Evolutionary conservation across 2,329 filamentous ascomycete genomes (phyloP).

Genomic region (Ophiostoma ulmi): DNA sequence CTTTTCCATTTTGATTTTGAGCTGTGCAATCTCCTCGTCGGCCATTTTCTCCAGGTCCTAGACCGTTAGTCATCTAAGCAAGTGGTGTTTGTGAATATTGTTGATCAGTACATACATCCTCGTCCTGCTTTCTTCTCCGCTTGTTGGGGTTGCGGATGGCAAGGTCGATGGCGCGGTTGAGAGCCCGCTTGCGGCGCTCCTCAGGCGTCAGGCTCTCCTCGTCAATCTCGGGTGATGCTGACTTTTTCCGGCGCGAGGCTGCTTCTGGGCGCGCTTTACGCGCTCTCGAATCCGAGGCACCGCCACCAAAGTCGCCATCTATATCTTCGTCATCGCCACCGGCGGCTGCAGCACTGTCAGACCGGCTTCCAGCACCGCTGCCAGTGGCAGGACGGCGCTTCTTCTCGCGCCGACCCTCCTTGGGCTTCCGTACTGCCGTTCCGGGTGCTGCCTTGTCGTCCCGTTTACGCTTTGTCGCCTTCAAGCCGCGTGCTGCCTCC

Average conservation of each 20-base stretch:
- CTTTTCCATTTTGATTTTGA: conserved; percentile 84
- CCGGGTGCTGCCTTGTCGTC: conserved; percentile 30
- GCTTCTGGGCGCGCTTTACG: conserved; percentile 36
- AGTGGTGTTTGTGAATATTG: too few relatives aligned
- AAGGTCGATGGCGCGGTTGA: conserved; percentile 82
- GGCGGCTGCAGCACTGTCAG: conserved; percentile 33
- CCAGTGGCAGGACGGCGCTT: conserved; percentile 47
- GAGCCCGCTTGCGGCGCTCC: conserved; percentile 74
- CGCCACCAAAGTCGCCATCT: conserved; percentile 38
- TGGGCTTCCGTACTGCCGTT: conserved; percentile 57
- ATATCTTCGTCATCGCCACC: conserved; percentile 37
- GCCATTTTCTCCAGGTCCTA: conserved; percentile 86
- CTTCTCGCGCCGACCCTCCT: conserved; percentile 67
- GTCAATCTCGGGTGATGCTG: conserved; percentile 53
- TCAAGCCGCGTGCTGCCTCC: conserved; percentile 58
- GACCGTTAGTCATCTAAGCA: conserved; percentile 4
- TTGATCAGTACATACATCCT: conserved; percentile 59
- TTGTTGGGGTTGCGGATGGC: conserved; percentile 77
- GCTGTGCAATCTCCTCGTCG: conserved; percentile 80
- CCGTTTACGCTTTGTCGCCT: conserved; percentile 62
- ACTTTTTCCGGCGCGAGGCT: conserved; percentile 45
- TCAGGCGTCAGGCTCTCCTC: conserved; percentile 78
- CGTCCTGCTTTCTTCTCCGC: conserved; percentile 73
- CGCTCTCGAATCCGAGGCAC: conserved; percentile 25
- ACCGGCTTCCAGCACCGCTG: not conserved